Base-by-base conservation (phyloP, 352 stramenopile species). In the Nothophytophthora sp. region DNA sequence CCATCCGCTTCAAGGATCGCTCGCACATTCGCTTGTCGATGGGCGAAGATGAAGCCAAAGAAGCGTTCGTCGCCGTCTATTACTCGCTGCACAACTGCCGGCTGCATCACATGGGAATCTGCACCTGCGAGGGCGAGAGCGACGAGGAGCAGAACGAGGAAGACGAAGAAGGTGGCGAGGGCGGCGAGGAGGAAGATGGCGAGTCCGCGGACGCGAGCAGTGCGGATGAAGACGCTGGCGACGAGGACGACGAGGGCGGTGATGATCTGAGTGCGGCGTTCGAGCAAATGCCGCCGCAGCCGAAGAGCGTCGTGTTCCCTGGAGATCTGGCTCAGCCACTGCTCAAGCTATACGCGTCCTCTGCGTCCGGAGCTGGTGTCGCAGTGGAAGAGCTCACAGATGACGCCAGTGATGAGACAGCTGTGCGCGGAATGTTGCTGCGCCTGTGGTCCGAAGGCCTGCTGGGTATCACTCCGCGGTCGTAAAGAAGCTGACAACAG, bases 21-120 rank as follows among this genome's bases (percentile, higher is more conserved):
- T 88, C 73, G 24, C 71, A 88, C 50, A 58, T 90, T 18, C 82
- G 85, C 9, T 60, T 95, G 30, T 72, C 72, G 15, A 67, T 93
- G 46, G 72, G 71, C 34, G 66, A 82, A 36, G 81, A 91, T 28
- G 75, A 85, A 12, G 40, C 54, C 25, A 77, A 84, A 28, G 73
- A 88, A 38, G 60, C 76, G 19, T 74, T 82, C 44, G 72, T 91
- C 48, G 69, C 78, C 0, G 53, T 93, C 4, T 87, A 89, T 53
- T 83, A 87, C 53, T 90, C 82, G 49, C 51, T 81, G 30, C 49
- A 70, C 41, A 95, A 95, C 55, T 95, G 85, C 51, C 68, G 82
- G 35, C 41, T 65, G 43, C 85, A 95, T 65, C 85, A 95, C 65
- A 95, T 95, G 85, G 82, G 81, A 0, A 16, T 80, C 20, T 95